Evolutionary conservation across 768 basidiomycete species (phyloP).

Genomic region (Tephrocybe sp.): DNA sequence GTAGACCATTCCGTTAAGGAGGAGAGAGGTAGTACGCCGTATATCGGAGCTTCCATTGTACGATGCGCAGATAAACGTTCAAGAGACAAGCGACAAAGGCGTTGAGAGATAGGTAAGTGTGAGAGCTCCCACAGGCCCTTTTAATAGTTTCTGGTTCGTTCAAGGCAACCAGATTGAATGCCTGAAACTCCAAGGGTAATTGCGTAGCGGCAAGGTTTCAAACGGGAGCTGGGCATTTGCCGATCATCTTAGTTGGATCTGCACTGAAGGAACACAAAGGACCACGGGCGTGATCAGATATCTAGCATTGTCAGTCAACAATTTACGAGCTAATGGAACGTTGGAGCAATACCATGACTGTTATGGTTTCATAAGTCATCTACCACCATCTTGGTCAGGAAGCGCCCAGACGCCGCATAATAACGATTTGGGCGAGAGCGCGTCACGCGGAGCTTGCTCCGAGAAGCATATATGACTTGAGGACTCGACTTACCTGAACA

Average conservation of each 20-base stretch:
- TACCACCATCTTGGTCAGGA: background rate
- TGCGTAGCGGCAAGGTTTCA: constrained; percentile 8
- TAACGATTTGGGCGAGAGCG: background rate
- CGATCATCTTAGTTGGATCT: constrained; percentile 17
- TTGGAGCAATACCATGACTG: background rate
- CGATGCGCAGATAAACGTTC: background rate
- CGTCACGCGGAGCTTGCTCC: background rate
- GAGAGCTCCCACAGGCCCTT: background rate
- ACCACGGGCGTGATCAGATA: background rate
- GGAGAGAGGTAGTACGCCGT: constrained; percentile 27
- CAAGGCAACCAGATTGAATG: constrained; percentile 18
- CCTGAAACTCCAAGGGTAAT: constrained; percentile 17
- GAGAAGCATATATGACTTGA: background rate
- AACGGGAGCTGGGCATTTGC: constrained; percentile 13
- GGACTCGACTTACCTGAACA: background rate
- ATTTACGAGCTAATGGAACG: background rate
- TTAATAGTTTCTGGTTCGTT: constrained; percentile 13
- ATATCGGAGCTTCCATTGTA: constrained; percentile 15
- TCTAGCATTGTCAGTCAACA: background rate
- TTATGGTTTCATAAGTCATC: background rate
- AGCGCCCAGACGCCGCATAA: background rate
- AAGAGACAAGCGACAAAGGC: background rate
- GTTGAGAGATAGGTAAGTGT: background rate
- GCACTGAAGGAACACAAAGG: background rate
- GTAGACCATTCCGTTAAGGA: constrained; percentile 50